Base-by-base conservation (phyloP, 345 rosid species). In the Erodium maritimum region DNA sequence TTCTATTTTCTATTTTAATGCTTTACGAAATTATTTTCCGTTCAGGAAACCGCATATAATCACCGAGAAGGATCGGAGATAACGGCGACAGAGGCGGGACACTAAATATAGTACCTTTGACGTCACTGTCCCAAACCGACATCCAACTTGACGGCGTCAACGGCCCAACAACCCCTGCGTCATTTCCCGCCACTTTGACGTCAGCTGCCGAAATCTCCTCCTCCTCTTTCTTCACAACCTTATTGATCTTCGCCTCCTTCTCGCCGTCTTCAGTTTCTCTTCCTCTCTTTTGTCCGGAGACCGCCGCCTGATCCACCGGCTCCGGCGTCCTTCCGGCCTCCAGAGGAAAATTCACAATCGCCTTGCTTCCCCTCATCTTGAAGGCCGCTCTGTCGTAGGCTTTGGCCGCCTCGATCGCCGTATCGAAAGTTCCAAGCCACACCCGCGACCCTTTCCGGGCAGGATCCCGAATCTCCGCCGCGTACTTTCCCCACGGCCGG, bases 71-170 rank as follows among this genome's bases (percentile, higher is more conserved):
- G 75, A 57, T 72, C 0, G 97, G 97, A 50, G 96, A 85, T 65
- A 80, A 73, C 63, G 97, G 95, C 62, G 97, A 87, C 50, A 91
- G 67, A 68, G 83, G 93, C 3, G 98, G 95, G 52, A 91, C 72
- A 24, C 75, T 84, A 62, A 88, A 88, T 33, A 86, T 79, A 5
- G 59, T 66, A 18, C 5, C 88, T 54, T 71, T 80, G 46, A 65
- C 78, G 7, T 71, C 80, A 48, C 78, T 91, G 42, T 91, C 95
- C 95, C 95, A 91, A 66, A 86, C 72, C 19, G 85, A 88, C 69
- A 60, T 80, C 98, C 98, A 91, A 69, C 78, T 79, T 20, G 98
- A 91, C 78, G 96, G 96, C 73, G 98, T 91, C 55, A 86, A 78
- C 19, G 91, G 88, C n/a, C 79, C 63, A 0, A 65, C 33, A 3